Conservation (phyloP, 192 early-diverging fungal species). For the Coemansia reversa region DNA sequence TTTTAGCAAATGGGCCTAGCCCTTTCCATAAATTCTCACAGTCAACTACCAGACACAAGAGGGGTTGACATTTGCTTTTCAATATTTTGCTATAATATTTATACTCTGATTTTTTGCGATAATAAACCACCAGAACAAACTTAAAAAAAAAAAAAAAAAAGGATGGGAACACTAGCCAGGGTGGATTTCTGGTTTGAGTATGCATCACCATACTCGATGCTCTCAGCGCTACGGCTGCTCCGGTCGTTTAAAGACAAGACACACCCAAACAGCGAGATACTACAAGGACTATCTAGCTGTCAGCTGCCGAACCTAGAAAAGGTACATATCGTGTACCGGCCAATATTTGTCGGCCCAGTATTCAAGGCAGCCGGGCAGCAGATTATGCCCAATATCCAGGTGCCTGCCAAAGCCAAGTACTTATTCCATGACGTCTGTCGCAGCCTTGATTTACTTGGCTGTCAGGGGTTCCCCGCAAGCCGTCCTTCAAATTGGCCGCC, state of each 20-base stretch:
- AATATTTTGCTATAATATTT: neutral
- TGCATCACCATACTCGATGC: conserved; percentile 52
- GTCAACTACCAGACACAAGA: neutral
- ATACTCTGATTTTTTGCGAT: neutral
- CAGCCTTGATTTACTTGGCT: conserved; percentile 19
- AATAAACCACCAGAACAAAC: neutral
- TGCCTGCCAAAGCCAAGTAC: conserved; percentile 35
- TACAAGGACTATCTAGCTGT: conserved; percentile 14
- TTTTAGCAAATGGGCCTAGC: neutral
- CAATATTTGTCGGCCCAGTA: conserved; percentile 31
- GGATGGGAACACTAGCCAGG: conserved; percentile 8
- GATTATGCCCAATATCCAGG: conserved; percentile 25
- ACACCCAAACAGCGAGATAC: neutral
- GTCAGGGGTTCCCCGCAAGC: conserved; percentile 22
- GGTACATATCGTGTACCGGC: conserved; percentile 26
- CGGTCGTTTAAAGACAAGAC: conserved; percentile 17
- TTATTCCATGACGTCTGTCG: conserved; percentile 48
- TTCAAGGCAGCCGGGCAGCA: conserved; percentile 33
- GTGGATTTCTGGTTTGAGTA: conserved; percentile 55
- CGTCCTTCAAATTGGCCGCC: conserved; percentile 28
- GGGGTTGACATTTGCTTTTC: neutral
- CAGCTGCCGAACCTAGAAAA: conserved; percentile 16
- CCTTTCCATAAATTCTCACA: neutral
- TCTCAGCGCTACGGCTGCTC: conserved; percentile 37
- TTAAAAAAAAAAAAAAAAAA: too few species aligned